Conservation (phyloP, 768 basidiomycete species). For the Leccinum broughii region DNA sequence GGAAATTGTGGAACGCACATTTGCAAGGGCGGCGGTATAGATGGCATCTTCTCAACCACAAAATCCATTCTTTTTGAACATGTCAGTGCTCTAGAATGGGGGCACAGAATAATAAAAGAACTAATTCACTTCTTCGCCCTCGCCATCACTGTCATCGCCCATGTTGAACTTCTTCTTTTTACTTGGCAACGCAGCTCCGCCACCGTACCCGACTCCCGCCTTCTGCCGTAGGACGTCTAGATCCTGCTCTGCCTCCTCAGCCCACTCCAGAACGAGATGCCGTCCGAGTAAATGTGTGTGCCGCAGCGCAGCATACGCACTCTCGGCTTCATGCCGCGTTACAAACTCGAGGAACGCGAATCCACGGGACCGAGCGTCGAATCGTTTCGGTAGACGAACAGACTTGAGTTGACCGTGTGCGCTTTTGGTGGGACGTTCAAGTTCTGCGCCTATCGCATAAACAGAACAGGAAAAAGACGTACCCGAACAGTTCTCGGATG, state of each 20-base stretch:
- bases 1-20: constrained; percentile 30
- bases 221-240: constrained; percentile 75
- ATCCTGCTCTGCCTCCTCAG: constrained; percentile 78
- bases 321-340: constrained; percentile 85
- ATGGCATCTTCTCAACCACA: background rate
- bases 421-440: constrained; percentile 39
- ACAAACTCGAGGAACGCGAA: constrained; percentile 98
- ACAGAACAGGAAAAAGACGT: constrained; percentile 33
- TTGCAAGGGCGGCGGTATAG: constrained; percentile 13
- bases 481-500: constrained; percentile 87
- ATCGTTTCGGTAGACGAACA: constrained; percentile 88
- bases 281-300: constrained; percentile 96
- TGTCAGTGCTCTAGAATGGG: background rate
- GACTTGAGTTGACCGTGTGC: constrained; percentile 93
- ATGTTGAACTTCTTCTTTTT: constrained; percentile 70
- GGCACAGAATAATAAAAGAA: background rate
- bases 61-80: background rate
- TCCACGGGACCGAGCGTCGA: constrained; percentile 85
- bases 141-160: constrained; percentile 39
- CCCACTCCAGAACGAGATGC: constrained; percentile 95
- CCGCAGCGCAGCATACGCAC: constrained; percentile 79
- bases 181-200: constrained; percentile 68
- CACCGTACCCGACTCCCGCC: constrained; percentile 76
- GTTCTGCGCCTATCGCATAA: background rate
- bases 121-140: constrained; percentile 31